Base-by-base conservation (phyloP, 2,329 filamentous ascomycete genomes). In the Penicillium freii region DNA sequence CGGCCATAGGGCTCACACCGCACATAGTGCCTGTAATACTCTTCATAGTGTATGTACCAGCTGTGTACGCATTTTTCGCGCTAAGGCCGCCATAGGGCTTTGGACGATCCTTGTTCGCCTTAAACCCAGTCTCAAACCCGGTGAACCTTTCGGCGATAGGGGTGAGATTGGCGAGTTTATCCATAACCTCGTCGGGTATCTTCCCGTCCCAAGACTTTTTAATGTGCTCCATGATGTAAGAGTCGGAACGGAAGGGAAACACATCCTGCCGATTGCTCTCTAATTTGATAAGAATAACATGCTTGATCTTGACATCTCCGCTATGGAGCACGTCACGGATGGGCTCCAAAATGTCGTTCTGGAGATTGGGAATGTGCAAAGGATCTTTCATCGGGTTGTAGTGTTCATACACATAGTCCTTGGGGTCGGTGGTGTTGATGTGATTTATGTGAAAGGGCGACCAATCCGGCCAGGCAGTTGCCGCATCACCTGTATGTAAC, bases 221-320 rank as follows among this genome's bases (percentile, higher is more conserved):
- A 9, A 78, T 70, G n/a, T 64, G 63, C 11, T 69, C 34, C 25
- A 72, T 50, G n/a, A 69, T 55, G 3, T 72, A 73, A 2, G 70
- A 63, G 54, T 74, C 74, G 38, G 77, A 76, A 21, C 62, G 62
- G 33, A 80, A 61, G 0, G 77, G 77, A 36, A 79, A 80, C 1
- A 79, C 72, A 40, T 80, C 77, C 21, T 77, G 74, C 29, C 77
- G 69, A 4, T 76, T 79, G 46, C 77, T 78, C 52, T 80, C 77
- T 13, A 80, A 69, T 31, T 76, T 69, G 13, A 80, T 59, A 7
- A 78, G 57, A 7, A 80, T 60, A 17, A 80, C 62, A 46, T 80
- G 76, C 44, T 75, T 75, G 53, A 80, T 75, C 19, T 71, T 69
- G 8, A 78, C 61, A 31, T 62, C 57, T 9, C 63, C 66, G 15